Percentiles rank a stretch among this genome's conserved stretches.
Evolutionary conservation across 2,329 filamentous ascomycete genomes (phyloP).

Genomic region (Talaromyces sp.): DNA sequence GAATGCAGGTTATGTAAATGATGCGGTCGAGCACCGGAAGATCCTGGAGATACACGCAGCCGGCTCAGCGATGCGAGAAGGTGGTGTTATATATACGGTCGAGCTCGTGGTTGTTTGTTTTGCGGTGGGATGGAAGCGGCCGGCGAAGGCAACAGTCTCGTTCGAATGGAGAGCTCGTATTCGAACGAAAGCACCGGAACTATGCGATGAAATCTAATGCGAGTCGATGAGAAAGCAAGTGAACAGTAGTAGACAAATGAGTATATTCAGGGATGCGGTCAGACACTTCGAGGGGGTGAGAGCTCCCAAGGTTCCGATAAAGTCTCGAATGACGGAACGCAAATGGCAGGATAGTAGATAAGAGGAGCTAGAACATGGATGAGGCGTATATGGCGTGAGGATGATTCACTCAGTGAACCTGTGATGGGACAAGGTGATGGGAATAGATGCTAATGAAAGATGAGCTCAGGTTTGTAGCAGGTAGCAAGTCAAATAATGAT

Average conservation of each 20-base stretch:
- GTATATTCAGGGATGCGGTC: not conserved
- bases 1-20: not conserved
- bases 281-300: not conserved
- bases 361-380: slow-evolving; percentile 12
- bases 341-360: slow-evolving; percentile 13
- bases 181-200: not conserved
- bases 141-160: not conserved
- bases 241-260: not conserved
- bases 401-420: not conserved
- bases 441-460: not conserved
- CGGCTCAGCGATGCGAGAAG: not conserved
- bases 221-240: not conserved
- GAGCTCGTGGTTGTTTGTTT: not conserved
- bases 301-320: slow-evolving; percentile 16
- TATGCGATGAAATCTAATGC: slow-evolving; percentile 7
- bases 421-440: not conserved
- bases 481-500: not conserved
- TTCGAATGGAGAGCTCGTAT: not conserved
- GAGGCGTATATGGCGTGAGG: slow-evolving; percentile 2
- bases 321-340: slow-evolving; percentile 13
- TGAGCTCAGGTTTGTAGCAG: not conserved
- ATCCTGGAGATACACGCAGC: not conserved
- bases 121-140: not conserved
- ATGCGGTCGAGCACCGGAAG: not conserved
- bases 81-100: not conserved